These are phyloP conservation scores for Stromatinia cepivora DNA, from an alignment of 2,329 filamentous ascomycete genomes.

Conservation along the genomic window DNA sequence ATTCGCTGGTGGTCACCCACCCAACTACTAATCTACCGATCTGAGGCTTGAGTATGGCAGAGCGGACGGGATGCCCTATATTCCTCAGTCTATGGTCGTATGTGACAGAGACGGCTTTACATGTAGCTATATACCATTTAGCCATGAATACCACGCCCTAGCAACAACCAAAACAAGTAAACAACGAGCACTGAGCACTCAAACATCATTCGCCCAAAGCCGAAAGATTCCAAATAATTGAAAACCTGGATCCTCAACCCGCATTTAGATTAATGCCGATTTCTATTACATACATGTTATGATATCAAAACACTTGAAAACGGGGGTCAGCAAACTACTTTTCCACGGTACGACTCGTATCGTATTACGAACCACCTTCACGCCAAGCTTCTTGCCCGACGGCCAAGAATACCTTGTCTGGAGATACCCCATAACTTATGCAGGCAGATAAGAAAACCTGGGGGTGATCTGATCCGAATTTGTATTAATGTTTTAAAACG, in stretches of 20 bases:
- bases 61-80: constrained; percentile 25
- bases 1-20: constrained; percentile 27
- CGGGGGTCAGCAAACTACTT: constrained; percentile 3
- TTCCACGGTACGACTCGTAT: background rate
- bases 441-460: constrained; percentile 14
- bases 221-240: background rate
- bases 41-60: constrained; percentile 26
- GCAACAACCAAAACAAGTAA: background rate
- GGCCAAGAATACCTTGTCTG: constrained; percentile 2
- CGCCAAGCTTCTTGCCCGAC: constrained; percentile 5
- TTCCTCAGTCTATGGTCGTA: constrained; percentile 18
- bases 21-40: constrained; percentile 27
- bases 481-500: constrained; percentile 33
- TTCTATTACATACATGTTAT: constrained; percentile 3
- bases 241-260: background rate
- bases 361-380: constrained; percentile 3
- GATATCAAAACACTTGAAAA: background rate
- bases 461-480: background rate
- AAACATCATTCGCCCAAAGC: background rate
- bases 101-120: accelerated
- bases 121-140: too few relatives aligned
- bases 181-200: background rate
- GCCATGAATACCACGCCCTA: background rate
- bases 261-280: background rate
- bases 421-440: background rate